Evolutionary conservation across 2,329 filamentous ascomycete genomes (phyloP), one percentile per base, ranked within the genome.

Genomic region (Myriosclerotinia duriaeana): DNA sequence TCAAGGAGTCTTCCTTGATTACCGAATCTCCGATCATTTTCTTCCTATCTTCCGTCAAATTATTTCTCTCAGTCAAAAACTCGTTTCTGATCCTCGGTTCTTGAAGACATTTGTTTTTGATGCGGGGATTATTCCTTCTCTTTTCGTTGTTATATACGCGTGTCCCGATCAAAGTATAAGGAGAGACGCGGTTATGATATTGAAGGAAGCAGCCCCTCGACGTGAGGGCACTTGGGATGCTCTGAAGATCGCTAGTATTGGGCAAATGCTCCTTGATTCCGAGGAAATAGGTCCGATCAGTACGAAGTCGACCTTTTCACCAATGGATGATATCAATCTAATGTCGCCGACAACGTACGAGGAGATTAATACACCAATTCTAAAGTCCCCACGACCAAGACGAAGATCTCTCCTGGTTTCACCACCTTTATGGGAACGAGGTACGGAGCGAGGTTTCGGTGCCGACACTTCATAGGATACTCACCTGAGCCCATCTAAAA

Each of bases 211-310:
- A 22, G 64, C 53, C 14, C 68, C 67, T 40, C 70, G 71, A 48
- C 62, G 70, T 34, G 71, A 73, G 56, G 67, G 67, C 8, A 65
- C 66, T 6, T 72, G 72, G 72, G 69, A 71, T 66, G 67, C 68
- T 58, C 12, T 62, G 3, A 69, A 59, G 15, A 60, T 71, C 42
- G 69, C 64, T 15, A 64, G 53, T 22, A 62, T 71, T n/a, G 71
- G 64, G 14, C 44, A 65, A 44, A 65, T 65, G 64, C 36, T 65
- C 5, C 48, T 65, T 14, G 64, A 60, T 22, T 61, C 64, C 11
- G 64, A 65, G 42, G 64, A 65, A 26, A 34, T 40, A 14, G 64
- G 64, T 6, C 64, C 64, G 12, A 65, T 65, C 15, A 44, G 26
- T 40, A 53, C 64, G 36, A 50, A 65, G 9, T 61, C 36, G 38